Evolutionary conservation across 352 stramenopile genomes (phyloP).

Genomic region (Aphanomyces euteiches): DNA sequence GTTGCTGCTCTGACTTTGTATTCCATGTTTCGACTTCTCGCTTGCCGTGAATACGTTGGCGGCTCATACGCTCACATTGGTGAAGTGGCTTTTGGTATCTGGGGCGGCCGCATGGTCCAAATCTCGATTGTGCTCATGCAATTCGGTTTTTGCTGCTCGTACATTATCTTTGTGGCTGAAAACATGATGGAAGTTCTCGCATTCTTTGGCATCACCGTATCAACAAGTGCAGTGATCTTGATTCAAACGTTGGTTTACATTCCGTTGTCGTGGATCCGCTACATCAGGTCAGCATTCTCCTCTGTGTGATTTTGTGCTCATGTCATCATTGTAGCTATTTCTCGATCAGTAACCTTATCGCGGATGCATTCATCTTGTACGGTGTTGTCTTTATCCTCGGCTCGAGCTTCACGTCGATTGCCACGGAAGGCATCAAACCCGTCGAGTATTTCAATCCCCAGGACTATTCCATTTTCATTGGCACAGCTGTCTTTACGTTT

Average conservation of each 20-base stretch:
- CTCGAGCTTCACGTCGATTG: constrained; percentile 65
- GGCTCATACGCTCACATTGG: constrained; percentile 62
- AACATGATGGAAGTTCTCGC: constrained; percentile 62
- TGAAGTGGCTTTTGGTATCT: constrained; percentile 49
- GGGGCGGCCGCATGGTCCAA: constrained; percentile 52
- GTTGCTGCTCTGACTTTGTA: constrained; percentile 53
- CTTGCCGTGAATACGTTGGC: constrained; percentile 47
- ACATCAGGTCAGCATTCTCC: constrained; percentile 44
- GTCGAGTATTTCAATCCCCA: constrained; percentile 58
- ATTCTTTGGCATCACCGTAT: constrained; percentile 46
- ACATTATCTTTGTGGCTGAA: constrained; percentile 70
- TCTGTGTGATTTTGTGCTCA: background rate
- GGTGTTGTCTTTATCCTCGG: constrained; percentile 67
- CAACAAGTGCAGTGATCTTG: constrained; percentile 50
- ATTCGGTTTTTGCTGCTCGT: constrained; percentile 68
- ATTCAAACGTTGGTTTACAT: constrained; percentile 68
- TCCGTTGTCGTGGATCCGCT: constrained; percentile 61
- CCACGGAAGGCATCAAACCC: constrained; percentile 36
- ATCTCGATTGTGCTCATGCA: constrained; percentile 68
- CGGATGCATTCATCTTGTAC: constrained; percentile 71
- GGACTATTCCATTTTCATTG: constrained; percentile 58
- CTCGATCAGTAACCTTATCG: constrained; percentile 61
- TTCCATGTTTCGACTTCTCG: constrained; percentile 58
- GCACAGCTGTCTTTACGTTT: constrained; percentile 65
- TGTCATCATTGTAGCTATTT: constrained; percentile 39